phyloP scores from a whole-genome alignment of 2,329 filamentous ascomycete species.

The Remersonia thermophila region DNA sequence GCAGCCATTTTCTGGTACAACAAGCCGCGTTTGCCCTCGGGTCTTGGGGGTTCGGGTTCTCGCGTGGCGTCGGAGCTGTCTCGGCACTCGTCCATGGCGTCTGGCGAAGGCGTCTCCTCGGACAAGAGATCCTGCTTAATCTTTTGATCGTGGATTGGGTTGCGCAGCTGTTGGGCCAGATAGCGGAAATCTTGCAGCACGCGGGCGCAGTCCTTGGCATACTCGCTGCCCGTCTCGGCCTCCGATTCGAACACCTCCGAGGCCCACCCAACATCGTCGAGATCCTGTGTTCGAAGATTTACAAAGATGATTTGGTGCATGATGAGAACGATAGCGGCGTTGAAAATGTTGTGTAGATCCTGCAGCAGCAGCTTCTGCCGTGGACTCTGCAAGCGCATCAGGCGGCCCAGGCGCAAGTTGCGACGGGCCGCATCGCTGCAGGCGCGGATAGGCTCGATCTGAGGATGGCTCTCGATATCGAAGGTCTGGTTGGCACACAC shows the following conservation, averaged over 20 bases:
- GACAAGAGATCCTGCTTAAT: slow-evolving; percentile 7
- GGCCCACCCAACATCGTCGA: slow-evolving; percentile 27
- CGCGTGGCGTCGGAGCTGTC: not conserved
- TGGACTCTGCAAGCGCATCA: slow-evolving; percentile 25
- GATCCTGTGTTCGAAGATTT: slow-evolving; percentile 20
- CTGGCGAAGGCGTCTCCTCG: slow-evolving; percentile 1
- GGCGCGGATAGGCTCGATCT: slow-evolving; percentile 22
- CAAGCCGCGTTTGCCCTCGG: not conserved
- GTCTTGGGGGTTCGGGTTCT: not conserved
- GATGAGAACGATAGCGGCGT: slow-evolving; percentile 35
- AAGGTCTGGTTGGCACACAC: slow-evolving; percentile 22
- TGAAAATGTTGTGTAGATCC: slow-evolving; percentile 37
- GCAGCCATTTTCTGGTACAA: slow-evolving; percentile 4
- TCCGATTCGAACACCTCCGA: slow-evolving; percentile 30
- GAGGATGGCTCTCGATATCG: slow-evolving; percentile 20
- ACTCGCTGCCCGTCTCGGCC: slow-evolving; percentile 25
- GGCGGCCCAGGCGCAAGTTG: slow-evolving; percentile 33
- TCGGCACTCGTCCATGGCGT: slow-evolving; percentile 1
- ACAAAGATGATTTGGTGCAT: slow-evolving; percentile 31
- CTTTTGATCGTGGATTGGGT: slow-evolving; percentile 9
- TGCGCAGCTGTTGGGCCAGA: slow-evolving; percentile 25
- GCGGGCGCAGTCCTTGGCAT: slow-evolving; percentile 26
- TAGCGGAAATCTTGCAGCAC: slow-evolving; percentile 27
- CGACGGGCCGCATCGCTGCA: slow-evolving; percentile 33
- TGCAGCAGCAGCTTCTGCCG: slow-evolving; percentile 30